Evolutionary conservation across 495 filamentous ascomycete species (phyloP).

Genomic region (Hypoxylon perforatum): DNA sequence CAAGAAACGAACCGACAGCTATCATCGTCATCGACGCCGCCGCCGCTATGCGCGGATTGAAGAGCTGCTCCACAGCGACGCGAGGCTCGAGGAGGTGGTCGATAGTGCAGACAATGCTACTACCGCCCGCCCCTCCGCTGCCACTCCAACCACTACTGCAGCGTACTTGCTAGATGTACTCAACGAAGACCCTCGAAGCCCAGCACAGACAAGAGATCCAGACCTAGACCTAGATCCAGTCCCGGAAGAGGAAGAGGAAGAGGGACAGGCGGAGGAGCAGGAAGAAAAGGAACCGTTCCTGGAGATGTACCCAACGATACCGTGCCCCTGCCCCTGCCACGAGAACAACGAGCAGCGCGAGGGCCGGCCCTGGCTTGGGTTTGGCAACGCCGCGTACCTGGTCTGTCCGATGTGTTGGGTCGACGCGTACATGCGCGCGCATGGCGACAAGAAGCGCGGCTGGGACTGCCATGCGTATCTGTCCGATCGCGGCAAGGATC

Average conservation of each 20-base stretch:
- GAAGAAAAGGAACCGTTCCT: neutral
- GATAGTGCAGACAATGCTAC: too few species aligned
- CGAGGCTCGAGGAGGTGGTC: too few species aligned
- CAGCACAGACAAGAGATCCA: neutral
- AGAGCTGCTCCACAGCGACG: too few species aligned
- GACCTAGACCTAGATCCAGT: neutral
- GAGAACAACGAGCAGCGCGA: conserved; percentile 1
- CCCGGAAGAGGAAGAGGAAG: neutral
- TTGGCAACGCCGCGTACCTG: conserved; percentile 20
- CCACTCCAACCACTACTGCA: too few species aligned
- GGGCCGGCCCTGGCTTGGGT: conserved; percentile 17
- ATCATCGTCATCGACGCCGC: too few species aligned
- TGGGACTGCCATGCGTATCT: conserved; percentile 18
- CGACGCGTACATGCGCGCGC: conserved; percentile 32
- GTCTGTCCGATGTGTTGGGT: conserved; percentile 30
- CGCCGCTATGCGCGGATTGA: too few species aligned
- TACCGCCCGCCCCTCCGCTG: too few species aligned
- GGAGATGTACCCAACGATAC: neutral
- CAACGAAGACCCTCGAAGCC: too few species aligned
- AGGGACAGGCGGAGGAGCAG: neutral
- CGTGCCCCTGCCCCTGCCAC: conserved; percentile 31
- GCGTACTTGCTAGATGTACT: too few species aligned
- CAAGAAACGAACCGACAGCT: neutral
- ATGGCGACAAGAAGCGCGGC: conserved; percentile 7
- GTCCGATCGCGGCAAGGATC: conserved; percentile 11